Evolutionary conservation across 2,329 filamentous ascomycete genomes (phyloP).

Genomic region (Truncatella angustata): DNA sequence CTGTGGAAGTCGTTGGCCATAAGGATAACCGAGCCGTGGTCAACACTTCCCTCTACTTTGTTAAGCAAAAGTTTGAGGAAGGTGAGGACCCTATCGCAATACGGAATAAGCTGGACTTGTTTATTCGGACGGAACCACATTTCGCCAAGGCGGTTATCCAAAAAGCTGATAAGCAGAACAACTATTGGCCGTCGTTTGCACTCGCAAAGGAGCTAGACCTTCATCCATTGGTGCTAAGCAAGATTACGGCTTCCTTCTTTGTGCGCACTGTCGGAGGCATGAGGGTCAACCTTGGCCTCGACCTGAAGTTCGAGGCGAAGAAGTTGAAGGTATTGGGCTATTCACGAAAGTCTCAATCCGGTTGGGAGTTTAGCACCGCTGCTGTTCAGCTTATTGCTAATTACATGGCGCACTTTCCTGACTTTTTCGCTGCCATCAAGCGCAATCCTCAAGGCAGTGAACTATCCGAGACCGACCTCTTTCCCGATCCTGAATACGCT

Average conservation of each 20-base stretch:
- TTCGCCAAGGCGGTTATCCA: constrained; percentile 75
- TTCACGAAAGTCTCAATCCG: constrained; percentile 78
- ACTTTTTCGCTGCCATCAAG: constrained; percentile 89
- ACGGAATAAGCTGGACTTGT: constrained; percentile 3
- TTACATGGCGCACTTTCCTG: constrained; percentile 93
- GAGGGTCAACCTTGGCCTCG: constrained; percentile 86
- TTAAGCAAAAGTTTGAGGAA: constrained; percentile 74
- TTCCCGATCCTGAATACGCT: constrained; percentile 68
- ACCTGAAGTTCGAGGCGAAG: constrained; percentile 94
- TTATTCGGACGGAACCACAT: constrained; percentile 64
- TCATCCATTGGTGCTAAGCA: constrained; percentile 86
- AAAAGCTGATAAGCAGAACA: constrained; percentile 66
- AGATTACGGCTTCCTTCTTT: constrained; percentile 92
- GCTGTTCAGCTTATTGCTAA: constrained; percentile 77
- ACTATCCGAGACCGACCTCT: constrained; percentile 82
- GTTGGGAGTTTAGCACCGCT: constrained; percentile 93
- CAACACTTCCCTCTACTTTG: background rate
- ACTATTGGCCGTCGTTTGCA: constrained; percentile 84
- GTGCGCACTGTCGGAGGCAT: constrained; percentile 75
- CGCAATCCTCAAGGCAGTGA: constrained; percentile 82
- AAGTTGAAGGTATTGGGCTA: constrained; percentile 96
- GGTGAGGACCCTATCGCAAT: too few species aligned
- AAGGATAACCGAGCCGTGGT: constrained; percentile 58
- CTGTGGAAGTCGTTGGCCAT: constrained; percentile 7
- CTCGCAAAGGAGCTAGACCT: constrained; percentile 80